These are phyloP conservation scores for Spatholobus suberectus DNA, from an alignment of 306 rosid genomes.

Conservation along the genomic window DNA sequence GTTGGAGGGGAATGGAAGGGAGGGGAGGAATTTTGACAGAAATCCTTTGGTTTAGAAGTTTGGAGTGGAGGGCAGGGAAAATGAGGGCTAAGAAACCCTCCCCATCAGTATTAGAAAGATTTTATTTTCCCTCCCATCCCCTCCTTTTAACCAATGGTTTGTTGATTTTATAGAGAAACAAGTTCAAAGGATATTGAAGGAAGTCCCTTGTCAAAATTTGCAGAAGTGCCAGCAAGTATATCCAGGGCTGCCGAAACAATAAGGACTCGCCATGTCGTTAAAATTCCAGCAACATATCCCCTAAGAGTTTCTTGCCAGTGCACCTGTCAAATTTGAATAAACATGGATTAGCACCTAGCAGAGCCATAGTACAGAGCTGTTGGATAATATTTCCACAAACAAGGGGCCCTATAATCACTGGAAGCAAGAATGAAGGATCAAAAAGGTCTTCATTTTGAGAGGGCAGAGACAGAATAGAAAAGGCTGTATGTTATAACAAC, in stretches of 20 bases:
- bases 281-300: constrained; percentile 89
- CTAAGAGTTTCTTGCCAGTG: constrained; percentile 97
- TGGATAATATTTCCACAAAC: constrained; percentile 24
- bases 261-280: constrained; percentile 86
- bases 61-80: not conserved
- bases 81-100: constrained; percentile 8
- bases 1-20: not conserved
- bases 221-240: constrained; percentile 72
- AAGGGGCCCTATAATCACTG: constrained; percentile 21
- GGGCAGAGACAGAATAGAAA: no score
- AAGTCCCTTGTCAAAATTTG: constrained; percentile 85
- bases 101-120: not conserved
- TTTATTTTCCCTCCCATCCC: not conserved
- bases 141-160: not conserved
- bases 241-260: constrained; percentile 85
- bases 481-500: not conserved
- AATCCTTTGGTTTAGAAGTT: not conserved
- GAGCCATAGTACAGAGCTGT: not conserved
- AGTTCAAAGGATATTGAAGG: constrained; percentile 87
- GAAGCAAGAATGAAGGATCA: constrained; percentile 15
- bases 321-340: constrained; percentile 64
- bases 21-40: not conserved
- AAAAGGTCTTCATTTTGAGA: not conserved
- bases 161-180: not conserved
- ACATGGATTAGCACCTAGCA: constrained; percentile 16